These are phyloP conservation scores for Colletotrichum lentis DNA, from an alignment of 2,329 filamentous ascomycete genomes.

Conservation along the genomic window DNA sequence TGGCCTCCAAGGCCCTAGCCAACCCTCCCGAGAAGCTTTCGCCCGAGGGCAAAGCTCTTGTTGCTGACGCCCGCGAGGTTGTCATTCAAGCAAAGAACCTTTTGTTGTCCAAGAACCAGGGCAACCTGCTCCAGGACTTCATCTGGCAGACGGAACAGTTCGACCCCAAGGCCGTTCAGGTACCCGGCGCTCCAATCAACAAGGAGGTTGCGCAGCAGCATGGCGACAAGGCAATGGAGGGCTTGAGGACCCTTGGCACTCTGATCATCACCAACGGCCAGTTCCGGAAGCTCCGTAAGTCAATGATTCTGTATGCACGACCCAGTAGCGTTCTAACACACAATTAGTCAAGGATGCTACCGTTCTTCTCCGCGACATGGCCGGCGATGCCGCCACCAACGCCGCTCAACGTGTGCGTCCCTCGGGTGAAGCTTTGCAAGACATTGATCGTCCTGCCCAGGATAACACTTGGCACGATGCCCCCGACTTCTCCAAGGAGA, in stretches of 20 bases:
- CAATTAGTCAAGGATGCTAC: slow-evolving; percentile 75
- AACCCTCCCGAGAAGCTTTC: slow-evolving; percentile 81
- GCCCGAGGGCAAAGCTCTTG: slow-evolving; percentile 78
- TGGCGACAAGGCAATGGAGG: slow-evolving; percentile 82
- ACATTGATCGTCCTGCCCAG: slow-evolving; percentile 83
- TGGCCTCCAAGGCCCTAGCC: slow-evolving; percentile 74
- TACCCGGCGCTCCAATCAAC: slow-evolving; percentile 72
- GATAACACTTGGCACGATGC: slow-evolving; percentile 95
- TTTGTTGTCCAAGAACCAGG: slow-evolving; percentile 91
- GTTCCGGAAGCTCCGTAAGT: slow-evolving; percentile 86
- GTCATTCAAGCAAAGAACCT: slow-evolving; percentile 86
- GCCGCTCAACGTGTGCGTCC: slow-evolving; percentile 80
- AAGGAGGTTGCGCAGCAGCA: slow-evolving; percentile 84
- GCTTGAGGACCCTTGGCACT: slow-evolving; percentile 85
- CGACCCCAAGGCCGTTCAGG: slow-evolving; percentile 66
- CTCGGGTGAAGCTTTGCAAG: slow-evolving; percentile 75
- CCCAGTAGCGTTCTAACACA: slow-evolving; percentile 34
- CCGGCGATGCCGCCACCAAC: slow-evolving; percentile 85
- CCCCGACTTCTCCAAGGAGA: slow-evolving; percentile 76
- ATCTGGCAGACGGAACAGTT: slow-evolving; percentile 91
- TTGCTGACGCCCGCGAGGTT: slow-evolving; percentile 79
- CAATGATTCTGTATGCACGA: fast-evolving
- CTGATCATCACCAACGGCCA: slow-evolving; percentile 95
- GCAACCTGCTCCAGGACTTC: slow-evolving; percentile 94
- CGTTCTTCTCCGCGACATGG: slow-evolving; percentile 86